Evolutionary conservation across 2,329 filamentous ascomycete genomes (phyloP).

Genomic region (Stachybotrys elegans): DNA sequence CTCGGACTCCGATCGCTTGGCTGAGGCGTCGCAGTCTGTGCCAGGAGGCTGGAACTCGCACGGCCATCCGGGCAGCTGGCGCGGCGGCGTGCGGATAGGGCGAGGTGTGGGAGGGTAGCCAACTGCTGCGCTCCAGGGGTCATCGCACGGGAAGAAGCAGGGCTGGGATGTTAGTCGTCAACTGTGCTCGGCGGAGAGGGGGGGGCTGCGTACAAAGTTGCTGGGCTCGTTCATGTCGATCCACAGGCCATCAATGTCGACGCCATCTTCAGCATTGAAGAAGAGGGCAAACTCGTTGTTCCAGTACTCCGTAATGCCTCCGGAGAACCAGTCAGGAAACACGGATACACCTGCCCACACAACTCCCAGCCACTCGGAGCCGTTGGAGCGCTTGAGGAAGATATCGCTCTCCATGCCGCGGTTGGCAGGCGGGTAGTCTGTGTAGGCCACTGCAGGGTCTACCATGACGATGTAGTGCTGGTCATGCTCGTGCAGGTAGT

Average conservation of each 20-base stretch:
- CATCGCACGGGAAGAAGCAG: slow-evolving; percentile 22
- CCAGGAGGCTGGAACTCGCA: slow-evolving; percentile 22
- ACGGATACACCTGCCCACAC: slow-evolving; percentile 73
- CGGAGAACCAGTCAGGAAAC: slow-evolving; percentile 74
- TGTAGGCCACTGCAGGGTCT: slow-evolving; percentile 59
- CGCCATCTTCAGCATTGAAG: slow-evolving; percentile 57
- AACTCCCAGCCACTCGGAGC: slow-evolving; percentile 54
- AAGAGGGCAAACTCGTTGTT: slow-evolving; percentile 60
- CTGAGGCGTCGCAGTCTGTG: slow-evolving; percentile 11
- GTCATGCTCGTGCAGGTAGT: slow-evolving; percentile 59
- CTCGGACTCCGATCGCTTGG: not conserved
- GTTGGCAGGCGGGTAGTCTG: slow-evolving; percentile 38
- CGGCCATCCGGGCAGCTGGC: slow-evolving; percentile 65
- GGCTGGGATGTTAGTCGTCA: slow-evolving; percentile 5
- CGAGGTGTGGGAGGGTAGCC: slow-evolving; percentile 57
- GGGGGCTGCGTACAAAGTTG: slow-evolving; percentile 33
- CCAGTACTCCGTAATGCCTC: slow-evolving; percentile 63
- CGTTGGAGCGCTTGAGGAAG: slow-evolving; percentile 49
- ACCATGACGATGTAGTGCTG: slow-evolving; percentile 77
- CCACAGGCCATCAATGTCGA: slow-evolving; percentile 76
- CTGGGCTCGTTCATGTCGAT: slow-evolving; percentile 60
- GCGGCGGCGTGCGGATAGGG: slow-evolving; percentile 56
- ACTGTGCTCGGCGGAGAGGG: slow-evolving; percentile 6
- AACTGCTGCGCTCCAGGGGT: slow-evolving; percentile 16
- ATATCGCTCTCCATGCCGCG: slow-evolving; percentile 39